Evolutionary conservation across 495 filamentous ascomycete species (phyloP), one percentile per base, ranked within the genome.

Genomic region (Neurospora sp.): DNA sequence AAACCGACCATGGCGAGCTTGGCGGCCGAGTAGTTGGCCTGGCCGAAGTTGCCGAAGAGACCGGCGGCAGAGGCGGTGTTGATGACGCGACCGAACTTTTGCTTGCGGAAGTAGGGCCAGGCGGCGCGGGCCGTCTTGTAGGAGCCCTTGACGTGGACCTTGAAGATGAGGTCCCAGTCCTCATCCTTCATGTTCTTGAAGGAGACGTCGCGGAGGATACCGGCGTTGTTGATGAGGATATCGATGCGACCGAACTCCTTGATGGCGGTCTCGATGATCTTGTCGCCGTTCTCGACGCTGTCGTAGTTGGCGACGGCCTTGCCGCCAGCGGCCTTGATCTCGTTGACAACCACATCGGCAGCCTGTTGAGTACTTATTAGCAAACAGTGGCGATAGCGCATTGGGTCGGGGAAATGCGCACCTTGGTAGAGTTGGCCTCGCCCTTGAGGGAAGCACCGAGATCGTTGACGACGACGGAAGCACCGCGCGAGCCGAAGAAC

Each of bases 131-230:
- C 90, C 81, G 94, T 97, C 91, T 98, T 98, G 86, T 97, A 99
- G 76, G 93, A 90, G 77, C 96, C 96, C 82, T 91, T 93, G 73
- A 98, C 92, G 83, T 99, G 96, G 65, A 99, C 96, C 80, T 88
- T 90, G 80, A 94, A 91, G 80, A 98, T 90, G 73, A 98, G 83
- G 79, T 99, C 96, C 96, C 96, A 99, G 82, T 99, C 96, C 80
- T 89, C 81, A 80, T 98, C 95, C 80, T 91, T 94, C 93, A 98
- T 97, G 83, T 99, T 99, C 89, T 97, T 97, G 85, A 99, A 98
- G 86, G 91, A 94, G 78, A 99, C 80, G 86, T 99, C 96, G 72
- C 96, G 92, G 71, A 99, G 88, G 78, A 99, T 99, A 79, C 96
- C 96, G 73, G 96, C 96, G 80, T 98, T 99, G 88, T 99, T 99